Conservation (phyloP, 192 early-diverging fungal genomes). For the Coemansia sp. region DNA sequence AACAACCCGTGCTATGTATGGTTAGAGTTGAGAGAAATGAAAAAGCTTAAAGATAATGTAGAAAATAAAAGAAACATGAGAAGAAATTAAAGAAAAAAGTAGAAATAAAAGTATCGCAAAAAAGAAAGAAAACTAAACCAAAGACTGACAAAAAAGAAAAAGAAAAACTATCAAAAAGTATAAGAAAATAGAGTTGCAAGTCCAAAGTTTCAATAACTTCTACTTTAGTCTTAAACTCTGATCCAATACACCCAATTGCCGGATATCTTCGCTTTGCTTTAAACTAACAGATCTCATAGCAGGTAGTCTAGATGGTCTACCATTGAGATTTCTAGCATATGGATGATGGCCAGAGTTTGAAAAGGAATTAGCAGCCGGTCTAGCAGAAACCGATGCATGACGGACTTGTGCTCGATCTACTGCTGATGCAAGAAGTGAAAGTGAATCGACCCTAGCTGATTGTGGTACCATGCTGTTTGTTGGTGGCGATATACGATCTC, state of each 20-base stretch:
- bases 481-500: background rate
- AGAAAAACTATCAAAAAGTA: background rate
- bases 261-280: slow-evolving; percentile 45
- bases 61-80: background rate
- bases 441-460: slow-evolving; percentile 28
- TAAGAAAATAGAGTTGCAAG: no score
- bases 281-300: slow-evolving; percentile 44
- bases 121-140: background rate
- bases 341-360: no score
- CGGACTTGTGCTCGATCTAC: slow-evolving; percentile 27
- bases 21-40: slow-evolving; percentile 5
- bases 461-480: no score
- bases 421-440: slow-evolving; percentile 27
- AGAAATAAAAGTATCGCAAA: slow-evolving; percentile 2
- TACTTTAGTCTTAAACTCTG: slow-evolving; percentile 43
- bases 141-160: background rate
- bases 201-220: no score
- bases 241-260: slow-evolving; percentile 40
- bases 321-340: slow-evolving; percentile 13
- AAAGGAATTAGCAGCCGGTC: no score
- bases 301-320: no score
- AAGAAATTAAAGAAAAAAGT: background rate
- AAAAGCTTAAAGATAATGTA: background rate
- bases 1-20: no score
- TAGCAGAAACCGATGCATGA: slow-evolving; percentile 8